These are phyloP conservation scores for Pyrenula massariospora DNA, from an alignment of 495 filamentous ascomycete genomes.

Conservation along the genomic window DNA sequence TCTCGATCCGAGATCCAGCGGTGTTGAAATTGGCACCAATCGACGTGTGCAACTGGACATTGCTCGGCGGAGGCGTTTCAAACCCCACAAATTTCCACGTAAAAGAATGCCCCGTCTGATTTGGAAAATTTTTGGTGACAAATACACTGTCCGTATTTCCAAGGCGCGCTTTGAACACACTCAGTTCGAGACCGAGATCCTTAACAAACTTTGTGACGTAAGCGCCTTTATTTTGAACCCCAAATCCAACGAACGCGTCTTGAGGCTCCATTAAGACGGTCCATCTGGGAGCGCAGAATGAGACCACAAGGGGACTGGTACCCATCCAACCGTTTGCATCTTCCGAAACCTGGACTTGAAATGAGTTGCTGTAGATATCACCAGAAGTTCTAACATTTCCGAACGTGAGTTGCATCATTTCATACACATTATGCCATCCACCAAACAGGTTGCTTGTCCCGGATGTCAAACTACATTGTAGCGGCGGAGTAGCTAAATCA, in stretches of 20 bases:
- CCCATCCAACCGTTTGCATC: constrained; percentile 21
- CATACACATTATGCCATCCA: constrained; percentile 8
- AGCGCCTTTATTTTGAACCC: constrained; percentile 4
- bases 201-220: constrained; percentile 2
- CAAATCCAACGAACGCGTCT: constrained; percentile 9
- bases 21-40: not conserved
- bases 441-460: not conserved
- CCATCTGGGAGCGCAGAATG: constrained; percentile 23
- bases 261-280: constrained; percentile 13
- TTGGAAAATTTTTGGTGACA: constrained; percentile 19
- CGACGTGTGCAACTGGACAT: not conserved
- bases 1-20: not conserved
- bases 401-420: constrained; percentile 20
- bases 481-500: constrained; percentile 8
- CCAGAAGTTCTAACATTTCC: constrained; percentile 15
- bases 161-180: not conserved
- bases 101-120: constrained; percentile 8
- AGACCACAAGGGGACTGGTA: constrained; percentile 23
- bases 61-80: not conserved
- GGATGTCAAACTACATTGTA: constrained; percentile 14
- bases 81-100: not conserved
- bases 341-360: constrained; percentile 12
- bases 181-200: constrained; percentile 3
- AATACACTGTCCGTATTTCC: constrained; percentile 15
- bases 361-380: constrained; percentile 11